These are phyloP conservation scores for Trichoderma arundinaceum DNA, from an alignment of 2,329 filamentous ascomycete species.

Conservation along the genomic window DNA sequence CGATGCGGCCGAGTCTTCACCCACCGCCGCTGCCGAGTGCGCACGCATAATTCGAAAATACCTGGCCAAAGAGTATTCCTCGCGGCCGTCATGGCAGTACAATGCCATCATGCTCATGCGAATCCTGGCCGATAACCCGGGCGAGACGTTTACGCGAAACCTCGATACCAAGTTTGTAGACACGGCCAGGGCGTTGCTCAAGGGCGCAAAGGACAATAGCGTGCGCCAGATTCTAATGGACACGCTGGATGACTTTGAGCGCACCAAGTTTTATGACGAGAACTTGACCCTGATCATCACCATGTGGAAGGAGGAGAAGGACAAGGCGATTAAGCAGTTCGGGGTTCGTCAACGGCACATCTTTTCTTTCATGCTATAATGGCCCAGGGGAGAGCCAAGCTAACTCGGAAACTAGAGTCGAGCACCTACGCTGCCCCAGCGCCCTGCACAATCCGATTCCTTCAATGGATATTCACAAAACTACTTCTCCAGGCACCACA, in stretches of 20 bases:
- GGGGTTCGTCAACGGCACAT: conserved; percentile 50
- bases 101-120: conserved; percentile 95
- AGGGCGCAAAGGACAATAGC: conserved; percentile 71
- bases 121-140: conserved; percentile 91
- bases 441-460: conserved; percentile 31
- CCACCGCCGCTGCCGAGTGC: conserved; percentile 80
- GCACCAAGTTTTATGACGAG: conserved; percentile 73
- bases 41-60: conserved; percentile 82
- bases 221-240: conserved; percentile 88
- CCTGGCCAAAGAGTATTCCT: conserved; percentile 72
- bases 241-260: conserved; percentile 79
- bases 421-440: conserved; percentile 34
- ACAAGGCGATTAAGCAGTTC: conserved; percentile 60
- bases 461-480: conserved; percentile 55
- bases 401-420: conserved; percentile 33
- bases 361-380: not conserved
- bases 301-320: conserved; percentile 92
- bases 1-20: conserved; percentile 91
- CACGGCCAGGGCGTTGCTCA: conserved; percentile 75
- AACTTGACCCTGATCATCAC: conserved; percentile 72
- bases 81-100: conserved; percentile 77
- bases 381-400: not conserved
- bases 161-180: conserved; percentile 84
- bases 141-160: conserved; percentile 86
- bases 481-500: conserved; percentile 61